A percentile compares a stretch with the other conserved stretches of the same genome.
Conservation (phyloP, 257 asterid genomes). For the Sherardia arvensis region DNA sequence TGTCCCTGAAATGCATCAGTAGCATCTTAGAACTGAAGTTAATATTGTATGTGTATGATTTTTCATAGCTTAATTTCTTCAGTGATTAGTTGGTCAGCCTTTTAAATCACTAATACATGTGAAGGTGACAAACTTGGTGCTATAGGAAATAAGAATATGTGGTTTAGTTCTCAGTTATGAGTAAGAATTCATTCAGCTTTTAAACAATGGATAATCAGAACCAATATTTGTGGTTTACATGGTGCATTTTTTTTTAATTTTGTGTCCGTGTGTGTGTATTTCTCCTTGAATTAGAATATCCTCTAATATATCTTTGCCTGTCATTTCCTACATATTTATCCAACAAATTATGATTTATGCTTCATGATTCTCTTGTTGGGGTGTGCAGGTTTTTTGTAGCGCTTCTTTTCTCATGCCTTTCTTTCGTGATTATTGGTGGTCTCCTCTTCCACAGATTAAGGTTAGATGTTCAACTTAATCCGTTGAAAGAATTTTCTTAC, state of each 20-base stretch:
- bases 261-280: background rate
- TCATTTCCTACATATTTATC: slow-evolving; percentile 3
- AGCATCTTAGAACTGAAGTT: background rate
- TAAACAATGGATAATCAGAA: background rate
- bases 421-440: slow-evolving; percentile 85
- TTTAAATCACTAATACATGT: background rate
- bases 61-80: background rate
- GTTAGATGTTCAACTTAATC: slow-evolving; percentile 20
- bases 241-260: background rate
- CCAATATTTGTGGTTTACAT: background rate
- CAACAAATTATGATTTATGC: background rate
- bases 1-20: background rate
- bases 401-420: slow-evolving; percentile 72
- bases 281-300: background rate
- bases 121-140: background rate
- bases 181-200: background rate
- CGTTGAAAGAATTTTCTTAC: background rate
- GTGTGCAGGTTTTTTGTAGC: slow-evolving; percentile 71
- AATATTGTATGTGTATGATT: background rate
- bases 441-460: slow-evolving; percentile 84
- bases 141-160: background rate
- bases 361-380: slow-evolving; percentile 1
- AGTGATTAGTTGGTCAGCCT: background rate
- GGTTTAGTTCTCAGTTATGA: background rate
- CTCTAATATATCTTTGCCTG: background rate